Evolutionary conservation across 805 yeast genomes (phyloP).

Genomic region (Pichia pseudocactophila): DNA sequence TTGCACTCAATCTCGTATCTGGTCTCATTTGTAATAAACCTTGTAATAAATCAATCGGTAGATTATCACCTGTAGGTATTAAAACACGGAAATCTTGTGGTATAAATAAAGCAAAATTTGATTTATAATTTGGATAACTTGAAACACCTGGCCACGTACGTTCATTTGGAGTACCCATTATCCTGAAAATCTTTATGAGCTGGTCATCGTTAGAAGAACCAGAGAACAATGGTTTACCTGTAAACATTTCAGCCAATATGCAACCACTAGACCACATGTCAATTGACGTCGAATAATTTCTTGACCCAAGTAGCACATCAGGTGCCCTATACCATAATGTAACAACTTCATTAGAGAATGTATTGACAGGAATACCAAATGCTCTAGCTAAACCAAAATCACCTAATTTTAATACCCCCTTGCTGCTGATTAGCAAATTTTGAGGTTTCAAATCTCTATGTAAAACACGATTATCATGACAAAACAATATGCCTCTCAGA

Average conservation of each 20-base stretch:
- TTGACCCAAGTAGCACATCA: constrained; percentile 87
- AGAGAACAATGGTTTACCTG: constrained; percentile 95
- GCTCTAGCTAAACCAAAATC: constrained; percentile 98
- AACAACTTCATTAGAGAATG: constrained; percentile 95
- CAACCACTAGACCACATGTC: constrained; percentile 99
- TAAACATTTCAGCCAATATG: constrained; percentile 95
- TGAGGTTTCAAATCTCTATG: constrained; percentile 92
- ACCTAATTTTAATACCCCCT: constrained; percentile 89
- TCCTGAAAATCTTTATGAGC: constrained; percentile 78
- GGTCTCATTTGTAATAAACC: constrained; percentile 54
- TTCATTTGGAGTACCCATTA: constrained; percentile 96
- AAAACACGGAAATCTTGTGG: constrained; percentile 76
- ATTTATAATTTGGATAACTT: constrained; percentile 76
- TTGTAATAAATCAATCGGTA: constrained; percentile 60
- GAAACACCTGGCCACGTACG: constrained; percentile 97
- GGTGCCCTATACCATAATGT: constrained; percentile 98
- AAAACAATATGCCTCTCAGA: constrained; percentile 78
- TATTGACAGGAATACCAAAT: constrained; percentile 95
- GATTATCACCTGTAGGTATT: constrained; percentile 59
- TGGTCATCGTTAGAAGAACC: constrained; percentile 97
- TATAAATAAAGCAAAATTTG: constrained; percentile 75
- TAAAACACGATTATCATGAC: constrained; percentile 77
- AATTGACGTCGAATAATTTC: constrained; percentile 92
- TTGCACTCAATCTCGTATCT: constrained; percentile 49
- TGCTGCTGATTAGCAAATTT: constrained; percentile 76